Evolutionary conservation across 495 filamentous ascomycete genomes (phyloP).

Genomic region (Lasiosphaeriaceae sp.): DNA sequence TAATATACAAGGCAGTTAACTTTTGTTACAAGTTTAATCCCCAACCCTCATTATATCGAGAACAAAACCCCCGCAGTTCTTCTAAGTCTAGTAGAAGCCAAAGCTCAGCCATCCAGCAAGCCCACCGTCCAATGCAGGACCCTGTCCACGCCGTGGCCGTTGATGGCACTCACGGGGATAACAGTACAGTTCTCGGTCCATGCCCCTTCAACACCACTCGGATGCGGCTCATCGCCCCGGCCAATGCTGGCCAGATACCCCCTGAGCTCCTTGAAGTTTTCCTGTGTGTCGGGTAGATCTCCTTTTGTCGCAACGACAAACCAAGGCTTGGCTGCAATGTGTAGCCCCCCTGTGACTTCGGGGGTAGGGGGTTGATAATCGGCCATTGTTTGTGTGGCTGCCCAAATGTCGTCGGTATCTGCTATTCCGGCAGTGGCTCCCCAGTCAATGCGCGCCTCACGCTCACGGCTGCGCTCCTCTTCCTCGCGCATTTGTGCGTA

Average conservation of each 20-base stretch:
- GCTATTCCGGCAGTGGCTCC: conserved; percentile 26
- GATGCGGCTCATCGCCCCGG: conserved; percentile 58
- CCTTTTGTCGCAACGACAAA: conserved; percentile 96
- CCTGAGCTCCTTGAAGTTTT: conserved; percentile 67
- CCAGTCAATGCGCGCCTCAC: conserved; percentile 40
- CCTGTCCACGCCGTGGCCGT: conserved; percentile 72
- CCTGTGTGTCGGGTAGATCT: conserved; percentile 72
- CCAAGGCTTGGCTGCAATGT: conserved; percentile 88
- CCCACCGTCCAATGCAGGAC: conserved; percentile 75
- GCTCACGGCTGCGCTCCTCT: conserved; percentile 52
- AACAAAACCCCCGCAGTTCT: too few species aligned
- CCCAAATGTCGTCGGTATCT: conserved; percentile 16
- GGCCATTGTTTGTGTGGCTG: conserved; percentile 30
- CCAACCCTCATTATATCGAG: too few species aligned
- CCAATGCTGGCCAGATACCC: conserved; percentile 62
- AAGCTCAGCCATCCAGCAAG: conserved; percentile 53
- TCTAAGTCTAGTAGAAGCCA: background rate
- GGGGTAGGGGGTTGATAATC: conserved; percentile 26
- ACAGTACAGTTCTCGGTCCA: conserved; percentile 64
- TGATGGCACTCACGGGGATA: conserved; percentile 86
- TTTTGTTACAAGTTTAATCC: too few species aligned
- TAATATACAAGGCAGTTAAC: too few species aligned
- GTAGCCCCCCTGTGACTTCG: conserved; percentile 38
- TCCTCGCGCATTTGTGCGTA: conserved; percentile 73
- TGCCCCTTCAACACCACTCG: conserved; percentile 60